phyloP scores from a whole-genome alignment of 1,284 basidiomycete genomes.

The Entoloma clypeatum region DNA sequence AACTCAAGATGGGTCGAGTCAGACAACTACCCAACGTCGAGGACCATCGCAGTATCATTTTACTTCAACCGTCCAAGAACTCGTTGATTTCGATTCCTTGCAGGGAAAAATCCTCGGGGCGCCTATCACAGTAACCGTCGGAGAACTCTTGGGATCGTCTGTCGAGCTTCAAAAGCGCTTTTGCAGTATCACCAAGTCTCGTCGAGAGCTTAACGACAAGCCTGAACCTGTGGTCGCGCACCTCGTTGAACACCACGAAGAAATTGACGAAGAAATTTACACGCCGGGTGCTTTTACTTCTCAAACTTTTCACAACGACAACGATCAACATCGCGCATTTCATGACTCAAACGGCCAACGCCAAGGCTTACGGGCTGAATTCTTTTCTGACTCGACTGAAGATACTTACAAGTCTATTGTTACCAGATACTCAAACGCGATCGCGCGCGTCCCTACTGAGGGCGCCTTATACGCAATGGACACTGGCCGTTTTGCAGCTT shows the following conservation, averaged over 20 bases:
- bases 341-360: constrained; percentile 3
- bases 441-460: too few species aligned
- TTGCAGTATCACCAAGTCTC: constrained; percentile 2
- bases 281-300: too few species aligned
- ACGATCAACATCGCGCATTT: background rate
- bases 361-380: too few species aligned
- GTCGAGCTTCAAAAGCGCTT: constrained; percentile 11
- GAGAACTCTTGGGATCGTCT: constrained; percentile 10
- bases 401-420: too few species aligned
- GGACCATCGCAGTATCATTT: constrained; percentile 1
- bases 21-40: background rate
- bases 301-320: too few species aligned
- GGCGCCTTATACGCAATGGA: constrained; percentile 10
- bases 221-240: constrained; percentile 8
- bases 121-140: background rate
- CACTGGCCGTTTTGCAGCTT: constrained; percentile 11
- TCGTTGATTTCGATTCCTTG: background rate
- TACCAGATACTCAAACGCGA: too few species aligned
- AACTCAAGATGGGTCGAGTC: background rate
- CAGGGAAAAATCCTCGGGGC: constrained; percentile 3
- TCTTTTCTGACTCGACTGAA: too few species aligned
- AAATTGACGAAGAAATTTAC: too few species aligned
- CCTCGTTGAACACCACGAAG: constrained; percentile 1
- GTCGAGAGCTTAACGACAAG: constrained; percentile 7
- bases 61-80: background rate